Percentiles rank a stretch among this genome's conserved stretches.
Evolutionary conservation across 306 rosid genomes (phyloP).

Genomic region (Cucumis hystrix): DNA sequence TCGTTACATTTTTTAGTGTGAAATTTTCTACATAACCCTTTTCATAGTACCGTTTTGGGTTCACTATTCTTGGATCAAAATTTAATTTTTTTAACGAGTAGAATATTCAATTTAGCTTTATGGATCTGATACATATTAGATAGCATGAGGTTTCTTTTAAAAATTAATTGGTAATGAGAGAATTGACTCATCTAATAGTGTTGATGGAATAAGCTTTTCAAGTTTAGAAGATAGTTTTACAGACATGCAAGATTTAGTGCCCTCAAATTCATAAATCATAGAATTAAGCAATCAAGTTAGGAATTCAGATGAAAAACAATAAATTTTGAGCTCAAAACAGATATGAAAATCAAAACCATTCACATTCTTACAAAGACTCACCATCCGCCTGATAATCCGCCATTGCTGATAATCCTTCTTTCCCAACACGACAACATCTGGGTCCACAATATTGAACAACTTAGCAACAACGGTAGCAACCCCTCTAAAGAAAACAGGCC

Average conservation of each 20-base stretch:
- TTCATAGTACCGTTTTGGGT: too few relatives aligned
- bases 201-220: neutral
- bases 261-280: neutral
- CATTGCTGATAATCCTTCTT: constrained; percentile 95
- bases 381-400: constrained; percentile 66
- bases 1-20: too few relatives aligned
- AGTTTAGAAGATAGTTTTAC: neutral
- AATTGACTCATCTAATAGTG: neutral
- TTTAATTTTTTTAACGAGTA: too few relatives aligned
- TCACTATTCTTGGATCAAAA: too few relatives aligned
- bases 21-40: too few relatives aligned
- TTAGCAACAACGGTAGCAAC: constrained; percentile 74
- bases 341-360: neutral
- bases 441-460: constrained; percentile 79
- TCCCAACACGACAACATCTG: constrained; percentile 82
- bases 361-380: constrained; percentile 3
- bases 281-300: neutral
- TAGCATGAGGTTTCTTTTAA: too few relatives aligned
- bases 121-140: too few relatives aligned
- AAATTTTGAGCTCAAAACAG: neutral
- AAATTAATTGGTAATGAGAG: too few relatives aligned
- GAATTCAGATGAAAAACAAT: neutral
- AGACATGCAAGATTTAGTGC: neutral
- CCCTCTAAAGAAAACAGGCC: constrained; percentile 84
- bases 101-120: too few relatives aligned